Conservation (phyloP, 2,329 filamentous ascomycete genomes). For the Lachnellula occidentalis region DNA sequence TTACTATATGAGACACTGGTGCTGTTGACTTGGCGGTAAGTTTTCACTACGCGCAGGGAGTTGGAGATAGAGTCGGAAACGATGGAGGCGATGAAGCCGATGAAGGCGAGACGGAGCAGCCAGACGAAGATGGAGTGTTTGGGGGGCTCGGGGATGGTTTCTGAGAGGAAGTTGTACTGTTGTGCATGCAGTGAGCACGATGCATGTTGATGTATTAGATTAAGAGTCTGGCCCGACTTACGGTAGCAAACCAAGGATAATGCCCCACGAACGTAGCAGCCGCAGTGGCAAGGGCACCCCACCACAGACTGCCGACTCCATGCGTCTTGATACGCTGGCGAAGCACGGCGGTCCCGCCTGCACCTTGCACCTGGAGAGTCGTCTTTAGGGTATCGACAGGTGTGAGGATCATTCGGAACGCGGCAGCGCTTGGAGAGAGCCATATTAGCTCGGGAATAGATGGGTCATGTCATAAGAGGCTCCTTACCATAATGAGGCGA, state of each 20-base stretch:
- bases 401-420: constrained; percentile 43
- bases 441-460: neutral
- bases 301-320: constrained; percentile 43
- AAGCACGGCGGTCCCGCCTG: constrained; percentile 38
- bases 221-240: constrained; percentile 17
- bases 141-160: constrained; percentile 36
- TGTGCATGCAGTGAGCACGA: neutral
- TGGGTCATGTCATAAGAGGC: neutral
- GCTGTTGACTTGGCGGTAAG: constrained; percentile 45
- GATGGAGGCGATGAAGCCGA: constrained; percentile 41
- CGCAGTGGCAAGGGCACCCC: constrained; percentile 44
- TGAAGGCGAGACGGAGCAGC: constrained; percentile 39
- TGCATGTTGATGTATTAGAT: neutral
- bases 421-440: constrained; percentile 34
- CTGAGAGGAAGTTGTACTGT: constrained; percentile 41
- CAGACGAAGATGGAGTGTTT: constrained; percentile 37
- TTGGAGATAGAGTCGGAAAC: constrained; percentile 44
- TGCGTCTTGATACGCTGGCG: constrained; percentile 40
- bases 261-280: constrained; percentile 45
- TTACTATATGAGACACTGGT: constrained; percentile 42
- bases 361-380: constrained; percentile 43
- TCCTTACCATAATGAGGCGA: constrained; percentile 40
- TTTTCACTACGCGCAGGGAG: constrained; percentile 43
- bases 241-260: constrained; percentile 46
- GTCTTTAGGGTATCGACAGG: constrained; percentile 47